Evolutionary conservation across 768 basidiomycete genomes (phyloP).

Genomic region (Hortiboletus flavorubellus): DNA sequence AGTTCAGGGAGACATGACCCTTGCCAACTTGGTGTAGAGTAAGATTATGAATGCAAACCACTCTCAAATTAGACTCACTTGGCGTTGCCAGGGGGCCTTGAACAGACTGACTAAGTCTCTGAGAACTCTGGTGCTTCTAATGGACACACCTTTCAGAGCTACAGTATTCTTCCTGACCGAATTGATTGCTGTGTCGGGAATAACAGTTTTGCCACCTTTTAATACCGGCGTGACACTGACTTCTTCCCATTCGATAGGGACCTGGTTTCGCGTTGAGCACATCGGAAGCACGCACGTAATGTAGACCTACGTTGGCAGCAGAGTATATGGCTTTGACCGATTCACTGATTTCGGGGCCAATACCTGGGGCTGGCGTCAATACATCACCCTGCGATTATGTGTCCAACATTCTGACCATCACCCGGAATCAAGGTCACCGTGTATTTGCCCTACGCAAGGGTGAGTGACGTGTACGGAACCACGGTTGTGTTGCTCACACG

Average conservation of each 20-base stretch:
- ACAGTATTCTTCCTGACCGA: constrained; percentile 97
- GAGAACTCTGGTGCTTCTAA: background rate
- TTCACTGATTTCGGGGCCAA: constrained; percentile 98
- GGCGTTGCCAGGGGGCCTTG: constrained; percentile 94
- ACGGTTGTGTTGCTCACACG: constrained; percentile 53
- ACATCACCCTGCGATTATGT: constrained; percentile 2
- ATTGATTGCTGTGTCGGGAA: constrained; percentile 86
- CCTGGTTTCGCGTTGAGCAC: constrained; percentile 45
- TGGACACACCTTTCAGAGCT: constrained; percentile 81
- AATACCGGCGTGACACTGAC: constrained; percentile 93
- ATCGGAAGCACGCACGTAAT: constrained; percentile 2
- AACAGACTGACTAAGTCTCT: constrained; percentile 13
- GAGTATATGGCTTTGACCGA: constrained; percentile 92
- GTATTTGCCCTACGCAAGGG: constrained; percentile 77
- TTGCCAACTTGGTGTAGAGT: constrained; percentile 74
- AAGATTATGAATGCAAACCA: constrained; percentile 8
- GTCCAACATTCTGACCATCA: constrained; percentile 59
- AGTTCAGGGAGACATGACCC: constrained; percentile 96
- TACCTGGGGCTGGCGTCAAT: constrained; percentile 53
- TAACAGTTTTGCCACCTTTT: constrained; percentile 94
- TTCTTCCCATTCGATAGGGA: constrained; percentile 99
- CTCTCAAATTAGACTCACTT: constrained; percentile 52
- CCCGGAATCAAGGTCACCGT: constrained; percentile 95
- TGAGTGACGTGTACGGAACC: background rate
- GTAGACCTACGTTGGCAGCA: constrained; percentile 66